Conservation (phyloP, 108 stramenopile species). For the Stephanodiscus triporus region DNA sequence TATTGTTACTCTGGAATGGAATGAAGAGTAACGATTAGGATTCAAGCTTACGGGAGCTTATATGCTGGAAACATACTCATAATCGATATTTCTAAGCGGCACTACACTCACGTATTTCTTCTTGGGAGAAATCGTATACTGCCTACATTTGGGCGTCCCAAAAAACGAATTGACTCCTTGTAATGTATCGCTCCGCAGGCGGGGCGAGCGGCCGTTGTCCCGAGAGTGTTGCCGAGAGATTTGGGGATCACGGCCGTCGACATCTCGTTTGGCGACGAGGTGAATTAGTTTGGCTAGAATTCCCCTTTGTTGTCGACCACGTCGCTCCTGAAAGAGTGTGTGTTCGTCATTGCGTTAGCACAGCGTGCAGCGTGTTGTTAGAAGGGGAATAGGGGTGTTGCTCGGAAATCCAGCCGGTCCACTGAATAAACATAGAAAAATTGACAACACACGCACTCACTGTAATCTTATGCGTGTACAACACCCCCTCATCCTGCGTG, state of each 20-base stretch:
- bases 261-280: neutral
- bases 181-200: conserved; percentile 7
- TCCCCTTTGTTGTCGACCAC: neutral
- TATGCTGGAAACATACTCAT: neutral
- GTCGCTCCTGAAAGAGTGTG: neutral
- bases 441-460: conserved; percentile 17
- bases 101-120: conserved; percentile 11
- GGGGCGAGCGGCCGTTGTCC: neutral
- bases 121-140: conserved; percentile 5
- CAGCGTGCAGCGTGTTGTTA: too few relatives aligned
- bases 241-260: too few relatives aligned
- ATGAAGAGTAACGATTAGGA: neutral
- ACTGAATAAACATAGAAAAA: neutral
- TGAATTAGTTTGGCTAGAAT: neutral
- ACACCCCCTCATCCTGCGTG: conserved; percentile 25
- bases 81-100: neutral
- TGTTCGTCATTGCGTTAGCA: neutral
- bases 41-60: neutral
- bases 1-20: neutral
- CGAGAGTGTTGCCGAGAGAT: too few relatives aligned
- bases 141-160: conserved; percentile 2
- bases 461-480: conserved; percentile 24
- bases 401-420: neutral
- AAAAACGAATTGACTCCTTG: neutral
- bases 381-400: too few relatives aligned